These are phyloP conservation scores for Colletotrichum gloeosporioides DNA, from an alignment of 2,329 filamentous ascomycete species.

Conservation along the genomic window DNA sequence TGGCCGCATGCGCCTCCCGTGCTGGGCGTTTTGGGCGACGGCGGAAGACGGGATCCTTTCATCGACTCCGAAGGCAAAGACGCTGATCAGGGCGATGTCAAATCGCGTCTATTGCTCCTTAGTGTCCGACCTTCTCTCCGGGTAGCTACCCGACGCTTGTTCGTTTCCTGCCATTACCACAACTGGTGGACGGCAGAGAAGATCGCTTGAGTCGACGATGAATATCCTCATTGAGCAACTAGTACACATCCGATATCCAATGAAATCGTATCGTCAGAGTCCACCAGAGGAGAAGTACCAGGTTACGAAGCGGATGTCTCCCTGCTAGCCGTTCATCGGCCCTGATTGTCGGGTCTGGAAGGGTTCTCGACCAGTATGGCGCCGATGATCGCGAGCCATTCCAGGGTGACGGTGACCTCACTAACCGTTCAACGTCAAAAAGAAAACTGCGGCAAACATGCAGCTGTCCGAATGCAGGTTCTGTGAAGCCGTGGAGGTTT, in stretches of 20 bases:
- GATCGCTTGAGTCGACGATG: not conserved
- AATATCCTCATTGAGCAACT: not conserved
- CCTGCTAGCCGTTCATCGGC: not conserved
- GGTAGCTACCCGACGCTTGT: not conserved
- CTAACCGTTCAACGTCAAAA: not conserved
- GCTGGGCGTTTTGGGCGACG: not conserved
- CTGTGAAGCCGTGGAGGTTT: not conserved
- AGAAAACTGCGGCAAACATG: not conserved
- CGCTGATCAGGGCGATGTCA: not conserved
- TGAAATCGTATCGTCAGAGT: not conserved
- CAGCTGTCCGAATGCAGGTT: not conserved
- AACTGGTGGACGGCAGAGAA: not conserved
- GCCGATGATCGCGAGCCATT: not conserved
- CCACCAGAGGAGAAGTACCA: not conserved
- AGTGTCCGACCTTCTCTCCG: not conserved
- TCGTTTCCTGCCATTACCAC: not conserved
- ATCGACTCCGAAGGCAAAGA: not conserved
- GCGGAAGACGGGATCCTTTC: not conserved
- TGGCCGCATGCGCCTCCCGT: not conserved
- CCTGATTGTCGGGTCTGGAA: constrained; percentile 13
- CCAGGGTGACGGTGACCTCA: not conserved
- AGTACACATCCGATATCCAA: not conserved
- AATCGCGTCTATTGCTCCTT: not conserved
- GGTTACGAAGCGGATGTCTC: not conserved
- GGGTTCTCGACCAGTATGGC: not conserved